These are phyloP conservation scores for Anisodus acutangulus DNA, from an alignment of 257 asterid genomes.

Conservation along the genomic window DNA sequence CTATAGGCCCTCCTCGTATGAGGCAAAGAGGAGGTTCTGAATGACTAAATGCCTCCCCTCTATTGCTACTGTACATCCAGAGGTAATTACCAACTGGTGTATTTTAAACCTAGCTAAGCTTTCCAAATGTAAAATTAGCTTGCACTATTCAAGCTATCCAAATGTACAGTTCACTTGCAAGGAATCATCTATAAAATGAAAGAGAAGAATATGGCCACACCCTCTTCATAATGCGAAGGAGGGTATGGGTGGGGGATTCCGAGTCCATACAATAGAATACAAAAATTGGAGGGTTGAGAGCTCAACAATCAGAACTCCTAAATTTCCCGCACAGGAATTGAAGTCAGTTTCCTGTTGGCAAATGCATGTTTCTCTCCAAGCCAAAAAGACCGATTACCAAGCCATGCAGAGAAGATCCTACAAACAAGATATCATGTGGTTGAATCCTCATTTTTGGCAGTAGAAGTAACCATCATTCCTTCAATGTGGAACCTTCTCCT, in stretches of 20 bases:
- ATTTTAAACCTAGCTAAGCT: neutral
- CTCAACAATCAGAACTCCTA: constrained; percentile 40
- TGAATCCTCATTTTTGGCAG: constrained; percentile 27
- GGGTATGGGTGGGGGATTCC: neutral
- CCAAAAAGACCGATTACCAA: neutral
- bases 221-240: neutral
- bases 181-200: neutral
- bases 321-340: constrained; percentile 33
- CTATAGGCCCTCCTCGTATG: neutral
- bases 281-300: neutral
- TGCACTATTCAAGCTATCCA: constrained; percentile 23
- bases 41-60: neutral
- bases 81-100: constrained; percentile 18
- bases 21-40: constrained; percentile 5
- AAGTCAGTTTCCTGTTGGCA: constrained; percentile 27
- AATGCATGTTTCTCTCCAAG: constrained; percentile 26
- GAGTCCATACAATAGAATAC: constrained; percentile 15
- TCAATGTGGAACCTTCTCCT: constrained; percentile 22
- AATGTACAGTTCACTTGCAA: constrained; percentile 22
- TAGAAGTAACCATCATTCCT: constrained; percentile 15
- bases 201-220: neutral
- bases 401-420: constrained; percentile 29
- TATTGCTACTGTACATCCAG: constrained; percentile 10
- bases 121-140: neutral
- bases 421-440: constrained; percentile 31